A percentile compares a stretch with the other conserved stretches of the same genome.
These are phyloP conservation scores for Chrysoporthe austroafricana DNA, from an alignment of 2,329 filamentous ascomycete species.

Conservation along the genomic window DNA sequence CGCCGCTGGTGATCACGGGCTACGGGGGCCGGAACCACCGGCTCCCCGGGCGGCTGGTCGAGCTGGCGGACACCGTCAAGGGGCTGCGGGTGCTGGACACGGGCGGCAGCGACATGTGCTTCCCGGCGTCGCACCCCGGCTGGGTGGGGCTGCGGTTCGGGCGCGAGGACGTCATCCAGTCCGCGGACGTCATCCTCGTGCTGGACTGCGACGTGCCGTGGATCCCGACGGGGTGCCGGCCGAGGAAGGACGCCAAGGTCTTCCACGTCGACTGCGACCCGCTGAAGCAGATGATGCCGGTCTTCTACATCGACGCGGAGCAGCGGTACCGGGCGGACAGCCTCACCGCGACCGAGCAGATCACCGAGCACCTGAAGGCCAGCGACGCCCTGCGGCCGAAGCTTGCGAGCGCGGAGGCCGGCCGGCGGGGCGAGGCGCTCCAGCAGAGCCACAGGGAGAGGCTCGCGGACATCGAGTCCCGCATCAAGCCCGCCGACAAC, in stretches of 20 bases:
- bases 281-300: constrained; percentile 72
- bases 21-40: constrained; percentile 72
- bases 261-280: constrained; percentile 70
- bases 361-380: constrained; percentile 63
- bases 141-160: constrained; percentile 76
- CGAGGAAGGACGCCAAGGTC: constrained; percentile 54
- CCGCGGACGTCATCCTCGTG: constrained; percentile 83
- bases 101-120: constrained; percentile 80
- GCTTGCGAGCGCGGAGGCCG: constrained; percentile 41
- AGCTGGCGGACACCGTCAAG: constrained; percentile 69
- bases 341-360: constrained; percentile 67
- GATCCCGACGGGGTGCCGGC: constrained; percentile 77
- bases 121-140: constrained; percentile 70
- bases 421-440: constrained; percentile 56
- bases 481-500: constrained; percentile 61
- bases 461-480: constrained; percentile 61
- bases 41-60: constrained; percentile 63
- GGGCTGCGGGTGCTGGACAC: constrained; percentile 75
- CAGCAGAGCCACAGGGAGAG: constrained; percentile 61
- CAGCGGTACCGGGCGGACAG: constrained; percentile 70
- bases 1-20: constrained; percentile 72
- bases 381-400: constrained; percentile 48
- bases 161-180: constrained; percentile 71
- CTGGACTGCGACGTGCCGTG: constrained; percentile 91
- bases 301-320: constrained; percentile 71